Conservation (phyloP, 2,329 filamentous ascomycete genomes). For the Ilyonectria sp. region DNA sequence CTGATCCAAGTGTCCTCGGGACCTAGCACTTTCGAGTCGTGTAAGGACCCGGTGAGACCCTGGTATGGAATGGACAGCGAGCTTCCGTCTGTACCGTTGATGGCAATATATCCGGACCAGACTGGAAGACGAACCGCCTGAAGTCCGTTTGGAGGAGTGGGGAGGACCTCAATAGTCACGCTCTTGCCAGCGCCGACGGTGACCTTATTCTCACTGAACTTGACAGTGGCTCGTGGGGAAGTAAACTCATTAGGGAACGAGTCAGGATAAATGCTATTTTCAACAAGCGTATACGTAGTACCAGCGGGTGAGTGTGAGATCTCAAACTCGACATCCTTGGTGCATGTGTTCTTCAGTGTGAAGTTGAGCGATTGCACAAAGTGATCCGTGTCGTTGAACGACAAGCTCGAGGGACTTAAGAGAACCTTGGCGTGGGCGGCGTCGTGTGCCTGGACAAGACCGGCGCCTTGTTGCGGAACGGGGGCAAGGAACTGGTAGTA, state of each 20-base stretch:
- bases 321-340: conserved; percentile 64
- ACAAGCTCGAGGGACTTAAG: conserved; percentile 69
- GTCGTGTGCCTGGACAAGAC: conserved; percentile 72
- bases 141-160: conserved; percentile 57
- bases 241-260: conserved; percentile 63
- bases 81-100: conserved; percentile 58
- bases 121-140: conserved; percentile 56
- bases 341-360: conserved; percentile 69
- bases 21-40: conserved; percentile 46
- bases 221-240: conserved; percentile 59
- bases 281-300: conserved; percentile 66
- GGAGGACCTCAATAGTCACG: conserved; percentile 63
- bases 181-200: conserved; percentile 59
- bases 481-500: conserved; percentile 63
- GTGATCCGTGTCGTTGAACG: conserved; percentile 76
- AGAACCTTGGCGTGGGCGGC: conserved; percentile 69
- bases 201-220: conserved; percentile 60
- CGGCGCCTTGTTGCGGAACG: conserved; percentile 73
- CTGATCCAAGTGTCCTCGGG: conserved; percentile 47
- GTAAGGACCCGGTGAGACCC: conserved; percentile 56
- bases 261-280: conserved; percentile 53
- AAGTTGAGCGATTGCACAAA: conserved; percentile 66
- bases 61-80: conserved; percentile 59
- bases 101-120: conserved; percentile 60
- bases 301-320: conserved; percentile 66